Percentiles rank a stretch among this genome's conserved stretches.
phyloP scores from a whole-genome alignment of 1,284 basidiomycete species.

The Moniliophthora roreri region DNA sequence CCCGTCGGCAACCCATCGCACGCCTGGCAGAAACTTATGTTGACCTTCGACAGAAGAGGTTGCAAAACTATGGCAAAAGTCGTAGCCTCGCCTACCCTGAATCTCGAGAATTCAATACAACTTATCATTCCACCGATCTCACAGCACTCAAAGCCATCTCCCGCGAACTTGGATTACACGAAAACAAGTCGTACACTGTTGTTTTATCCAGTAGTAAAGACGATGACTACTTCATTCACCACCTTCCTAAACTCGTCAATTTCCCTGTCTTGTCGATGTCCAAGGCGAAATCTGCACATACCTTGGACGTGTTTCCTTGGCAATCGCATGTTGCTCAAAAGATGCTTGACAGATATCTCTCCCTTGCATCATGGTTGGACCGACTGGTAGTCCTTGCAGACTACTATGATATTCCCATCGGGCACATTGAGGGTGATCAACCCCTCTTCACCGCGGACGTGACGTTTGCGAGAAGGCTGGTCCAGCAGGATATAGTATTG shows the following conservation, averaged over 20 bases:
- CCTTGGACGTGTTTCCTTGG: slow-evolving; percentile 79
- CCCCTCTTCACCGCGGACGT: slow-evolving; percentile 88
- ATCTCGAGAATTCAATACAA: slow-evolving; percentile 68
- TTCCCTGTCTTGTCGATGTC: slow-evolving; percentile 91
- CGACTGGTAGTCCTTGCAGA: slow-evolving; percentile 82
- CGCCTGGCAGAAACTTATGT: slow-evolving; percentile 77
- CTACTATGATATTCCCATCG: slow-evolving; percentile 92
- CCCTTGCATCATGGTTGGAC: slow-evolving; percentile 79
- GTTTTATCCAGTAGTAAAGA: slow-evolving; percentile 88
- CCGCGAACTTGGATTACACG: slow-evolving; percentile 79
- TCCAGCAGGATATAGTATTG: slow-evolving; percentile 87
- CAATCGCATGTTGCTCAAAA: slow-evolving; percentile 71
- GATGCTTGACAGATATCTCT: slow-evolving; percentile 85
- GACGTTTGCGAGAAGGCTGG: slow-evolving; percentile 85
- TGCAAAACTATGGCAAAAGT: slow-evolving; percentile 37
- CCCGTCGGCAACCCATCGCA: slow-evolving; percentile 79
- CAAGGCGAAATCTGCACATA: slow-evolving; percentile 71
- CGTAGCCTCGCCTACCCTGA: slow-evolving; percentile 69
- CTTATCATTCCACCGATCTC: slow-evolving; percentile 80
- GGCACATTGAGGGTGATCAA: slow-evolving; percentile 90
- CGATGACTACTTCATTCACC: slow-evolving; percentile 80
- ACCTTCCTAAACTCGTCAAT: slow-evolving; percentile 72
- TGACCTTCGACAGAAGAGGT: slow-evolving; percentile 53
- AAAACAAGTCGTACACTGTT: slow-evolving; percentile 72
- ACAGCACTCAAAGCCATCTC: slow-evolving; percentile 87